Conservation (phyloP, 495 filamentous ascomycete species). For the Penicillium cinerascens region DNA sequence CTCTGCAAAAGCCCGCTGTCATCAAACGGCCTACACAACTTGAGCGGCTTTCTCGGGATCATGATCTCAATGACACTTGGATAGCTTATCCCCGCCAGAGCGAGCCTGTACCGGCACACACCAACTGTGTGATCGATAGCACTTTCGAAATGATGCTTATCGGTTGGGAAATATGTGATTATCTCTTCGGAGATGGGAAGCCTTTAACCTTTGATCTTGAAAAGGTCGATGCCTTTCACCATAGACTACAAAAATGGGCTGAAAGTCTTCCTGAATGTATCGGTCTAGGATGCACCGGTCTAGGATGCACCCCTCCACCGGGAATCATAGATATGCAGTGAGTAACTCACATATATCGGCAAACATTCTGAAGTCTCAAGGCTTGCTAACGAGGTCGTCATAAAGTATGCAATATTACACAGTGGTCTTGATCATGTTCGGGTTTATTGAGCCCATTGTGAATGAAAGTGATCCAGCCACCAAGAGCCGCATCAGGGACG, state of each 20-base stretch:
- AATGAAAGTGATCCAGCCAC: not conserved
- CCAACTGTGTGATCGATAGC: conserved; percentile 9
- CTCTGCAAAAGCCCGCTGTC: not conserved
- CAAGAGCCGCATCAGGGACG: not conserved
- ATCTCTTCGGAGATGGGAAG: conserved; percentile 11
- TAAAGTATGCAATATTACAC: not conserved
- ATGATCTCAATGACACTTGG: conserved; percentile 16
- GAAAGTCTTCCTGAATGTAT: not conserved
- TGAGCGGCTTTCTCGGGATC: not conserved
- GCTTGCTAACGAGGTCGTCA: not conserved
- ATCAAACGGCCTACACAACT: not conserved
- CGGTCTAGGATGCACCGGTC: not conserved
- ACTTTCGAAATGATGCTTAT: conserved; percentile 4
- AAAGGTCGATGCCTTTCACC: not conserved
- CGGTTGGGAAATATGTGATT: conserved; percentile 8
- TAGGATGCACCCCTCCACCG: not conserved
- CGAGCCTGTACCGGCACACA: conserved; percentile 7
- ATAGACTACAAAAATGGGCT: not conserved
- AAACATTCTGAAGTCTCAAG: not conserved
- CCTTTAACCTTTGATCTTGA: not conserved
- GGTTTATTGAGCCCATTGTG: not conserved
- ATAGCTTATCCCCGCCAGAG: conserved; percentile 12
- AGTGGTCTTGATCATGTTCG: not conserved
- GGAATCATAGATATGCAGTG: not conserved
- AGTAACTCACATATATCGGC: not conserved